Base-by-base conservation (phyloP, 2,329 filamentous ascomycete genomes). In the Alternaria novae-zelandiae region DNA sequence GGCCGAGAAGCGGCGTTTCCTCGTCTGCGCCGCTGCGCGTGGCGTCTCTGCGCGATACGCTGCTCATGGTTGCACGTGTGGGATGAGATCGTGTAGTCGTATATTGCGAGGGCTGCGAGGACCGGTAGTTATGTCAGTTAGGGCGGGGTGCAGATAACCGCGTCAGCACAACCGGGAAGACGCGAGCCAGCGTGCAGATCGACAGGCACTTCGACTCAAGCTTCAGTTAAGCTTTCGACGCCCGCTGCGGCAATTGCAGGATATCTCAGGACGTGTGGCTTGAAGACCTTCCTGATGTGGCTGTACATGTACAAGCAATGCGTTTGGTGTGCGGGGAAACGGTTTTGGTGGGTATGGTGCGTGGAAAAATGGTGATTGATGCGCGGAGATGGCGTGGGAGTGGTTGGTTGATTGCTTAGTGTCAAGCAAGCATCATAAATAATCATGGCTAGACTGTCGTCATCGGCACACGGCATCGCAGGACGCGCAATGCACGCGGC, bases 381-480 rank as follows among this genome's bases (percentile, higher is more conserved):
- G 66, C 61, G 68, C 65, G 61, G 66, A 63, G 64, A 66, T 60
- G 56, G 41, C 51, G 56, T 49, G 41, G 32, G 20, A 32, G 20
- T 32, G 57, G 20, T 15, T 55, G 60, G 57, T 28, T 64, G 64
- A 57, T 63, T 30, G 56, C 32, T 46, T 58, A 54, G 61, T 28
- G 49, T 44, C 30, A 32, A 36, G 46, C 57, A 54, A 45, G 57
- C 53, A 54, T 54, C 53, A 54, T 54, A 44, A 43, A 26, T 45
- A 44, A 45, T 32, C n/a, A 54, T 59, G 36, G 36, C 36, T 32
- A 50, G 62, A 66, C 36, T 78, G 72, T 51, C 82, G 66, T 82
- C 79, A 79, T 82, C 78, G 63, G 77, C 77, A 59, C 79, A 49
- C 67, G 66, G 66, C 65, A 67, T 59, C 41, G 56, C 30, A 20